These are phyloP conservation scores for Artemisia annua DNA, from an alignment of 129 eudicot genomes.

Conservation along the genomic window DNA sequence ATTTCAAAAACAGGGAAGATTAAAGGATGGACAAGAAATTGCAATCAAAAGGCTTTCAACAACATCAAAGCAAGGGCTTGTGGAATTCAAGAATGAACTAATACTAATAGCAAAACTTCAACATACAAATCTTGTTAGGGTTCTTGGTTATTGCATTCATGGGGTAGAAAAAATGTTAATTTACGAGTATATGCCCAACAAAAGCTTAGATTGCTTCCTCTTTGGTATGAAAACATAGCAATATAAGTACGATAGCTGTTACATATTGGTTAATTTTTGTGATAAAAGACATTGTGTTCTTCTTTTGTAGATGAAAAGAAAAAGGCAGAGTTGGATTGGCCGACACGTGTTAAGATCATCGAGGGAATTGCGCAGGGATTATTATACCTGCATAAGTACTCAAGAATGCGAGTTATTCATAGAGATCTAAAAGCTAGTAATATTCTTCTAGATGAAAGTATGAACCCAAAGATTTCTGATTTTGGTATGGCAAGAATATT, in stretches of 20 bases:
- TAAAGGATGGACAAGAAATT: conserved; percentile 23
- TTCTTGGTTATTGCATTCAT: conserved; percentile 42
- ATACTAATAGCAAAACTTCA: conserved; percentile 42
- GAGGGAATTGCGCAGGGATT: conserved; percentile 53
- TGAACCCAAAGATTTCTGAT: conserved; percentile 62
- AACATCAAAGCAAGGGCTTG: conserved; percentile 42
- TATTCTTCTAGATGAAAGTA: conserved; percentile 35
- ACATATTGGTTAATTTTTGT: no score
- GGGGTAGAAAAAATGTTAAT: conserved; percentile 39
- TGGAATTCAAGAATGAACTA: conserved; percentile 47
- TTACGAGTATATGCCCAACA: conserved; percentile 46
- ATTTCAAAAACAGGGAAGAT: no score
- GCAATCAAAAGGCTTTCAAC: conserved; percentile 44
- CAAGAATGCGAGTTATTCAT: conserved; percentile 54
- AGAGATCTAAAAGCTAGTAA: conserved; percentile 60
- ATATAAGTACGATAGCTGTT: no score
- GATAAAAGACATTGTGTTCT: no score
- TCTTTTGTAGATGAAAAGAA: conserved; percentile 16
- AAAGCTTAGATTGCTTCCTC: conserved; percentile 40
- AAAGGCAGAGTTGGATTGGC: conserved; percentile 37
- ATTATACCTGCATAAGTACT: conserved; percentile 52
- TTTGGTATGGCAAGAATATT: conserved; percentile 59
- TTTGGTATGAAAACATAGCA: conserved; percentile 31
- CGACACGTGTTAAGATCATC: conserved; percentile 39
- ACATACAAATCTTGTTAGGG: conserved; percentile 44